Conservation (phyloP, 139 green algal genomes). For the Raphidocelis subcapitata region DNA sequence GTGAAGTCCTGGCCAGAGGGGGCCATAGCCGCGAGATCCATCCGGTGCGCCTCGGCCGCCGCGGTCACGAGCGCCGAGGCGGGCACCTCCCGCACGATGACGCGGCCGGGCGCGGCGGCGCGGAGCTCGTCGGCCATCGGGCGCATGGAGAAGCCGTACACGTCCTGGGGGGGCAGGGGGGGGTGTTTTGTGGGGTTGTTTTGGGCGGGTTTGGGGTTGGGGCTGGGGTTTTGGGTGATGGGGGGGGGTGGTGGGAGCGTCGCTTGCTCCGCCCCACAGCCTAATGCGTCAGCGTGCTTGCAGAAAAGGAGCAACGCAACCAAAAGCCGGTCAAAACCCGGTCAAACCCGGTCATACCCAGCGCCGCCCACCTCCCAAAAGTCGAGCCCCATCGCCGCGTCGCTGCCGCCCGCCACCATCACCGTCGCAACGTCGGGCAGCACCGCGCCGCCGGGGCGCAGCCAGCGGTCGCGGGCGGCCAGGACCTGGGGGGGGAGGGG, state of each 20-base stretch:
- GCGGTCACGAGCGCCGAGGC: slow-evolving; percentile 51
- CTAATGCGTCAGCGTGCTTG: too few species aligned
- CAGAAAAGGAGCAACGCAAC: too few species aligned
- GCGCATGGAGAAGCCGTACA: slow-evolving; percentile 92
- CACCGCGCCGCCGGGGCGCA: slow-evolving; percentile 86
- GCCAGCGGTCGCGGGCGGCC: slow-evolving; percentile 51
- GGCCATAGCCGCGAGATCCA: slow-evolving; percentile 78
- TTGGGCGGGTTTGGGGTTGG: too few species aligned
- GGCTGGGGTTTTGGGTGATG: too few species aligned
- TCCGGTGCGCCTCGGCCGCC: slow-evolving; percentile 35
- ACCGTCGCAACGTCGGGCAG: slow-evolving; percentile 87
- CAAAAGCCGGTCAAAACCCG: too few species aligned
- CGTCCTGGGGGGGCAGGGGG: slow-evolving; percentile 42
- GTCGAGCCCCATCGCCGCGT: slow-evolving; percentile 42
- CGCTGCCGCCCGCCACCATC: slow-evolving; percentile 62
- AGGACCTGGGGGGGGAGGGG: slow-evolving; percentile 12
- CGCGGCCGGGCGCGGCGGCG: slow-evolving; percentile 30
- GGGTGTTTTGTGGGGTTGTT: too few species aligned
- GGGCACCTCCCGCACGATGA: slow-evolving; percentile 60
- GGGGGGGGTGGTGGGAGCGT: neutral
- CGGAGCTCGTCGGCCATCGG: slow-evolving; percentile 54
- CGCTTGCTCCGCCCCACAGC: neutral
- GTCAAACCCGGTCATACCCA: neutral
- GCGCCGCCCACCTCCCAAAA: slow-evolving; percentile 71
- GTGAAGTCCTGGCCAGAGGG: slow-evolving; percentile 85